A percentile compares a stretch with the other conserved stretches of the same genome.
phyloP scores from a whole-genome alignment of 2,329 filamentous ascomycete species.

The Trichoderma afroharzianum region DNA sequence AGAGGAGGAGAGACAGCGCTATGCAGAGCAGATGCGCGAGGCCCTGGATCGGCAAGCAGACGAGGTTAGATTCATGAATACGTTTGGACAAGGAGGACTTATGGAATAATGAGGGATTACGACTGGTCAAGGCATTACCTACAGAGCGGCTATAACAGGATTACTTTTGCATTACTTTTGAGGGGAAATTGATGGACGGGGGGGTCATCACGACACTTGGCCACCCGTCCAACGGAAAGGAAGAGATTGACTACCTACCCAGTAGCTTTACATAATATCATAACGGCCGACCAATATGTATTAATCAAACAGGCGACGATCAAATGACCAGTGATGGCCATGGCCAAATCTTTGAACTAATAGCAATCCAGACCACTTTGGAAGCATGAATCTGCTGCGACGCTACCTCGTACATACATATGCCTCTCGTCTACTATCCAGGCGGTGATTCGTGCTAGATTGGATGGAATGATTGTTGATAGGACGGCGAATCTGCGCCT shows the following conservation, averaged over 20 bases:
- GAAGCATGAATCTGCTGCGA: constrained; percentile 3
- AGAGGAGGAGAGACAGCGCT: constrained; percentile 56
- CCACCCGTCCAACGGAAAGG: not conserved
- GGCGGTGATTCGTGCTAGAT: not conserved
- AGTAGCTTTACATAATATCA: constrained; percentile 2
- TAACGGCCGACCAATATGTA: not conserved
- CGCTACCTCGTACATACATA: not conserved
- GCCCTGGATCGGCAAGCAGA: constrained; percentile 75
- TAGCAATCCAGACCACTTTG: not conserved
- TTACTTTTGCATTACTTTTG: not conserved
- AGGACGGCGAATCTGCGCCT: not conserved
- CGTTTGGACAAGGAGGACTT: constrained; percentile 42
- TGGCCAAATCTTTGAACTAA: not conserved
- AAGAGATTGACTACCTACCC: not conserved
- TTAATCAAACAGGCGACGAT: not conserved
- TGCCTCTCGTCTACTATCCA: not conserved
- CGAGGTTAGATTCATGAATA: constrained; percentile 70
- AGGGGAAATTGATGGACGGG: not conserved
- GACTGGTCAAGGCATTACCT: not conserved
- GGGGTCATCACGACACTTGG: constrained; percentile 2
- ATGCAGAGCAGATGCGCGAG: constrained; percentile 68
- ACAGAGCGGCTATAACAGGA: not conserved
- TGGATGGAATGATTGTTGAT: not conserved
- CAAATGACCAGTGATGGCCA: not conserved
- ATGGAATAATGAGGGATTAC: not conserved